Percentiles rank a stretch among this genome's conserved stretches.
These are phyloP conservation scores for Fusarium bulbicola DNA, from an alignment of 2,329 filamentous ascomycete species.

Conservation along the genomic window DNA sequence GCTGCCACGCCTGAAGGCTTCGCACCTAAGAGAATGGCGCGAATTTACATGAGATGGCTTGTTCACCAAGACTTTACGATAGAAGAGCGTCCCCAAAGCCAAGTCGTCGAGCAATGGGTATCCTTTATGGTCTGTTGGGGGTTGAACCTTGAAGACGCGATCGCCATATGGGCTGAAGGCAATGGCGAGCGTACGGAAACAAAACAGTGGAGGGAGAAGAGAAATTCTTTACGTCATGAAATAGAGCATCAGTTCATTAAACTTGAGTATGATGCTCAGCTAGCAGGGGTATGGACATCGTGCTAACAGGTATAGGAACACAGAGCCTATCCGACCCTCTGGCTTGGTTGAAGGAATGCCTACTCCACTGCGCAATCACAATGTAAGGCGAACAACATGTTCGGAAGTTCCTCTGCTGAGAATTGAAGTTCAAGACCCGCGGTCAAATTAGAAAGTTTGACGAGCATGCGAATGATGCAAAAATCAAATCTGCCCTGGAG, in stretches of 20 bases:
- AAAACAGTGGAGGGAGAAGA: not conserved
- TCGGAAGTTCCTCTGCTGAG: not conserved
- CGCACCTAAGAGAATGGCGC: slow-evolving; percentile 19
- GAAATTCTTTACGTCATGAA: not conserved
- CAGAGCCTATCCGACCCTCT: not conserved
- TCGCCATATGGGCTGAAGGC: not conserved
- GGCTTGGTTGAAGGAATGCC: not conserved
- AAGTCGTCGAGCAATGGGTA: not conserved
- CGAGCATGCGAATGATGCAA: not conserved
- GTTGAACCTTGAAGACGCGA: not conserved
- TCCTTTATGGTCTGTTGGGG: not conserved
- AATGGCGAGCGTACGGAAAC: not conserved
- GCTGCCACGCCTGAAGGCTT: slow-evolving; percentile 9
- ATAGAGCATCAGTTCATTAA: not conserved
- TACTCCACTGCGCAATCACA: not conserved
- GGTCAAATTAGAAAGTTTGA: not conserved
- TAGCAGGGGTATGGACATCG: not conserved
- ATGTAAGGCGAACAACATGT: not conserved
- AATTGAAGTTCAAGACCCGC: no score
- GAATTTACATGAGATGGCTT: slow-evolving; percentile 44
- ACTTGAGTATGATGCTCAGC: not conserved
- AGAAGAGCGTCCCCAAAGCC: not conserved
- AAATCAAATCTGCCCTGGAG: not conserved
- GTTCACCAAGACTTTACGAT: slow-evolving; percentile 15
- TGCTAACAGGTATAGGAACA: not conserved